These are phyloP conservation scores for Maudiozyma bulderi DNA, from an alignment of 805 yeast species.

Conservation along the genomic window DNA sequence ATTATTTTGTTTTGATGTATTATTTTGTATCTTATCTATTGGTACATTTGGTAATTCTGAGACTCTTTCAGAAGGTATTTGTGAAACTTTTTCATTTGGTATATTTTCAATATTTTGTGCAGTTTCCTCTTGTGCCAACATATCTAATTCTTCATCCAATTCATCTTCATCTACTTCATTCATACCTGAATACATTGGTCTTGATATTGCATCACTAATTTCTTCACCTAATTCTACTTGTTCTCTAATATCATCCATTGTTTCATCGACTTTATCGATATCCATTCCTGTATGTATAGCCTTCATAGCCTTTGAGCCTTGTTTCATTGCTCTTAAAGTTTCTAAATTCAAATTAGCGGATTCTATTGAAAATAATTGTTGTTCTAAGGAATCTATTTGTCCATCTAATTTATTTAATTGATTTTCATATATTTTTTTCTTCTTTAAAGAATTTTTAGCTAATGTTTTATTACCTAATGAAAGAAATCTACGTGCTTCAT, in stretches of 20 bases:
- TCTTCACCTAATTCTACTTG: constrained; percentile 93
- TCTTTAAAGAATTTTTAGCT: constrained; percentile 80
- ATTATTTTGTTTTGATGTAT: neutral
- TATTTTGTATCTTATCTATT: constrained; percentile 21
- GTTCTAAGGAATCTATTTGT: constrained; percentile 83
- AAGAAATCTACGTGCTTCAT: constrained; percentile 68
- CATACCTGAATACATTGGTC: constrained; percentile 64
- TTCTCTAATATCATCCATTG: constrained; percentile 97
- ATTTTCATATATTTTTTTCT: constrained; percentile 72
- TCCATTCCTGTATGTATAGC: constrained; percentile 90
- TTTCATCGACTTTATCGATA: constrained; percentile 91
- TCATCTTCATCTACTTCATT: constrained; percentile 80
- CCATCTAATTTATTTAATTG: constrained; percentile 74
- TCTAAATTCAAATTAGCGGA: constrained; percentile 93
- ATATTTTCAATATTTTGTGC: constrained; percentile 1
- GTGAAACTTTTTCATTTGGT: constrained; percentile 1
- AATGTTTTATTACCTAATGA: constrained; percentile 50
- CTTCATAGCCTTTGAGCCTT: constrained; percentile 95
- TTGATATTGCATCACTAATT: constrained; percentile 88
- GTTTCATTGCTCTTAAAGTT: constrained; percentile 98
- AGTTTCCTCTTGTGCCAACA: constrained; percentile 71
- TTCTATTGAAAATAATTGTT: constrained; percentile 84
- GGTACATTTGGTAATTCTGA: constrained; percentile 41
- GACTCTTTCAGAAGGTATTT: constrained; percentile 6
- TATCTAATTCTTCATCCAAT: constrained; percentile 87